phyloP scores from a whole-genome alignment of 306 rosid species.

The Clitoria ternatea region DNA sequence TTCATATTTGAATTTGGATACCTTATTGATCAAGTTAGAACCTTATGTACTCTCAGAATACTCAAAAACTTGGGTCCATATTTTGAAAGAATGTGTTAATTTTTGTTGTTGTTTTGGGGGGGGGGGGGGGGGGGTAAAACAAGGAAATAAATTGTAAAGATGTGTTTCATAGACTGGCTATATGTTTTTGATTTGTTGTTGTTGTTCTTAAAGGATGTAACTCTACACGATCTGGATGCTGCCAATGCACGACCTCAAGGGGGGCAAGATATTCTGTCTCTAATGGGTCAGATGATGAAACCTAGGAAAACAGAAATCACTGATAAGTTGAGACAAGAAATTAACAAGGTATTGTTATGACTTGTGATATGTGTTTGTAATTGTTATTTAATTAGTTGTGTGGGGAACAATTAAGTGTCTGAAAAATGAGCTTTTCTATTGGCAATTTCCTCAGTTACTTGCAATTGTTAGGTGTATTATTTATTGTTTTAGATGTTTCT shows the following conservation, averaged over 20 bases:
- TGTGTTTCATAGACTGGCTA: neutral
- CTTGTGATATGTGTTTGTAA: neutral
- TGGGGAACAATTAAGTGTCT: neutral
- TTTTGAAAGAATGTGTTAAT: too few relatives aligned
- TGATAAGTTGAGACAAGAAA: slow-evolving; percentile 86
- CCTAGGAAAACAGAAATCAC: slow-evolving; percentile 95
- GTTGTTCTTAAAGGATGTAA: slow-evolving; percentile 62
- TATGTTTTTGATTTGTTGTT: slow-evolving; percentile 3
- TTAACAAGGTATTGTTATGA: slow-evolving; percentile 64
- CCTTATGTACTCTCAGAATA: neutral
- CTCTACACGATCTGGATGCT: slow-evolving; percentile 86
- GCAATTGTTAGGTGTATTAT: neutral
- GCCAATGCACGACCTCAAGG: slow-evolving; percentile 96
- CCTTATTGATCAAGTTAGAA: neutral
- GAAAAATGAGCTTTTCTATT: neutral
- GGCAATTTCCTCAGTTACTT: slow-evolving; percentile 3
- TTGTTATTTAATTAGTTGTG: neutral
- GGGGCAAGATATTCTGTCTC: slow-evolving; percentile 91
- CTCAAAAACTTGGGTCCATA: neutral
- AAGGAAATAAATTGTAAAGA: too few relatives aligned
- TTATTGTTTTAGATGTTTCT: neutral
- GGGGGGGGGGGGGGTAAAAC: too few relatives aligned
- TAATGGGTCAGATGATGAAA: slow-evolving; percentile 99
- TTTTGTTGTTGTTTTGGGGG: too few relatives aligned
- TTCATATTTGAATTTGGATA: slow-evolving; percentile 3